Conservation (phyloP, 768 basidiomycete species). For the Phlegmacium glaucopus region DNA sequence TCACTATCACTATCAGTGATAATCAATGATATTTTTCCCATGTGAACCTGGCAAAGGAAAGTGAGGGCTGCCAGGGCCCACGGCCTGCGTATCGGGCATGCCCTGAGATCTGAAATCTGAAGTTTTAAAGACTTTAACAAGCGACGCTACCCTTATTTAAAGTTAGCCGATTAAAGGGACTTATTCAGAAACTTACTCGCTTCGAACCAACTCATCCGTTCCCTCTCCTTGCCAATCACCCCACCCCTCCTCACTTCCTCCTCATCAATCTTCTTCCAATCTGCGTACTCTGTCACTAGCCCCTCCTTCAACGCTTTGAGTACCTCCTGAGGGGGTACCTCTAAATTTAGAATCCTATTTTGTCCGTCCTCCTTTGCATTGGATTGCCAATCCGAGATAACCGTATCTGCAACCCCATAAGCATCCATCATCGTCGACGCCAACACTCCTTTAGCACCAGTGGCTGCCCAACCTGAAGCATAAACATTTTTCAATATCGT, state of each 20-base stretch:
- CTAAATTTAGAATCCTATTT: constrained; percentile 36
- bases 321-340: constrained; percentile 48
- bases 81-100: too few relatives aligned
- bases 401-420: constrained; percentile 69
- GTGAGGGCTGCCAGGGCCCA: too few relatives aligned
- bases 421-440: constrained; percentile 94
- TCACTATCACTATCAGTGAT: too few relatives aligned
- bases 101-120: too few relatives aligned
- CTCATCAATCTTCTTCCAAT: constrained; percentile 73
- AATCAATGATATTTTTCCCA: too few relatives aligned
- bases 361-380: constrained; percentile 2
- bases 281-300: constrained; percentile 56
- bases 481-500: constrained; percentile 61
- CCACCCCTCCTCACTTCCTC: constrained; percentile 67
- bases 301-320: constrained; percentile 36
- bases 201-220: constrained; percentile 72
- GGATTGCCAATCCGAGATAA: constrained; percentile 54
- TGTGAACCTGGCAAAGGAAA: too few relatives aligned
- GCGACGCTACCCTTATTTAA: too few relatives aligned
- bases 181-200: constrained; percentile 33
- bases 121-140: background rate
- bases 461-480: constrained; percentile 91
- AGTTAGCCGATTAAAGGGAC: too few relatives aligned
- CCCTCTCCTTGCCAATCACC: constrained; percentile 62
- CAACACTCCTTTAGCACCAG: constrained; percentile 87